These are phyloP conservation scores for Pseudogymnoascus sp. DNA, from an alignment of 2,329 filamentous ascomycete species.

Conservation along the genomic window DNA sequence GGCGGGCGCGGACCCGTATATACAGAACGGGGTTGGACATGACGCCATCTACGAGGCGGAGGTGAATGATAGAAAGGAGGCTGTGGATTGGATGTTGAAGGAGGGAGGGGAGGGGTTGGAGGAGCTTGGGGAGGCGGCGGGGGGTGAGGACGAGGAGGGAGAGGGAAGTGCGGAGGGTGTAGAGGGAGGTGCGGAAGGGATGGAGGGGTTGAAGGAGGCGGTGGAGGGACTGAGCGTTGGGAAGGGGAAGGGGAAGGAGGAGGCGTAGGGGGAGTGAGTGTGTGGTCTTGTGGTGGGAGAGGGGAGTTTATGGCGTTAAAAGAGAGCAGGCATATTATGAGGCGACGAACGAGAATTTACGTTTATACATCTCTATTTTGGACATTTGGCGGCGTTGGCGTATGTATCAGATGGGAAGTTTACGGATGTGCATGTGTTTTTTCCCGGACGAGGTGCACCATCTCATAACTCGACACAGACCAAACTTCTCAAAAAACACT, in stretches of 20 bases:
- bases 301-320: neutral
- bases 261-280: neutral
- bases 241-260: neutral
- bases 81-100: conserved; percentile 45
- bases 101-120: conserved; percentile 31
- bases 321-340: neutral
- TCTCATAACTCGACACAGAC: neutral
- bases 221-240: neutral
- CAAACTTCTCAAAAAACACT: neutral
- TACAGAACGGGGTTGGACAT: conserved; percentile 77
- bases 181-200: neutral
- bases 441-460: neutral
- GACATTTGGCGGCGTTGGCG: neutral
- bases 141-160: conserved; percentile 13
- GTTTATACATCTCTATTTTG: neutral
- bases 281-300: neutral
- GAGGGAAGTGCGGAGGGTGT: conserved; percentile 1
- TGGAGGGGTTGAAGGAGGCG: conserved; percentile 5
- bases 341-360: neutral
- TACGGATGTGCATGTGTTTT: neutral
- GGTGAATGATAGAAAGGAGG: conserved; percentile 57
- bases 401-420: neutral
- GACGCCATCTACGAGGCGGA: conserved; percentile 69
- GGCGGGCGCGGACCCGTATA: conserved; percentile 65
- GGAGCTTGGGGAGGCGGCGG: conserved; percentile 22